Percentiles rank a stretch among this genome's conserved stretches.
These are phyloP conservation scores for Nemophila menziesii DNA, from an alignment of 257 asterid genomes.

Conservation along the genomic window DNA sequence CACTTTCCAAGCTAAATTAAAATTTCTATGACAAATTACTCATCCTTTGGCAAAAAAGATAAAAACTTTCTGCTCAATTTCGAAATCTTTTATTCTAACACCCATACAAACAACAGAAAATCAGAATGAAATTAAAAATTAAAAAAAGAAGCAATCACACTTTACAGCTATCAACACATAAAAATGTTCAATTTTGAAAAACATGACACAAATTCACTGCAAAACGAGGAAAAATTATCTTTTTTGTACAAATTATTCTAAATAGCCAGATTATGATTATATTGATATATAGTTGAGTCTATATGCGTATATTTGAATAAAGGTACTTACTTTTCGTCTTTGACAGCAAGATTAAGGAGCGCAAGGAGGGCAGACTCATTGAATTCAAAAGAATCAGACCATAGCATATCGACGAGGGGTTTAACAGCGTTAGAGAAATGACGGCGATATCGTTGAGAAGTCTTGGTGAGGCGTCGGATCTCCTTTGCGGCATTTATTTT, in stretches of 20 bases:
- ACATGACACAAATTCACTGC: too few species aligned
- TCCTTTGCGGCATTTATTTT: constrained; percentile 68
- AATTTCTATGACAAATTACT: neutral
- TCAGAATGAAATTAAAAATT: too few species aligned
- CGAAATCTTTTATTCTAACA: too few species aligned
- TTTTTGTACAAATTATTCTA: too few species aligned
- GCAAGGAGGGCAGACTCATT: constrained; percentile 72
- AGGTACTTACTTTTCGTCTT: constrained; percentile 55
- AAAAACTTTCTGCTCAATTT: too few species aligned
- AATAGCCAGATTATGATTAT: too few species aligned
- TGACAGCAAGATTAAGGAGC: constrained; percentile 73
- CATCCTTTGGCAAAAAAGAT: neutral
- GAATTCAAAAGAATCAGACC: constrained; percentile 30
- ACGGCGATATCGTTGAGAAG: constrained; percentile 79
- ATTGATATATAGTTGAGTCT: too few species aligned
- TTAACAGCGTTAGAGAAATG: constrained; percentile 52
- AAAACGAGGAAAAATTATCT: too few species aligned
- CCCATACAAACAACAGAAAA: neutral
- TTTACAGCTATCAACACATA: too few species aligned
- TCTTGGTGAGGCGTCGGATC: constrained; percentile 77
- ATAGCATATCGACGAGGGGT: constrained; percentile 66
- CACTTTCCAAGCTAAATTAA: constrained; percentile 1
- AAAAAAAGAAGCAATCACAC: too few species aligned
- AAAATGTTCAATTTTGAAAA: too few species aligned
- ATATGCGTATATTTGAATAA: neutral